Conservation (phyloP, 2,329 filamentous ascomycete genomes). For the Eutypa lata region DNA sequence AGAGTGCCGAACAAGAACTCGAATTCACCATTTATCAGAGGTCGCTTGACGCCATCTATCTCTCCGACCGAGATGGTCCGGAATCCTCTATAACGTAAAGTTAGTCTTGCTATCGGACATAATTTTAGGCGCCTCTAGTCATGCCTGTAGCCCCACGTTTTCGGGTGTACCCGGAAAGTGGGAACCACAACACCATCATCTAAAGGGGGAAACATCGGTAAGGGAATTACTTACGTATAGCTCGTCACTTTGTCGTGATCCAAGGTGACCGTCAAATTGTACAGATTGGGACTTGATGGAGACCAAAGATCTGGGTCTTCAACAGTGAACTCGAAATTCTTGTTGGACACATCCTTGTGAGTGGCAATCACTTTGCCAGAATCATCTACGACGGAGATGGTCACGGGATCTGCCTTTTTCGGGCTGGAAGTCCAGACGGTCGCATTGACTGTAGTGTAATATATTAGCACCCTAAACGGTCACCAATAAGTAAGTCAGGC, state of each 20-base stretch:
- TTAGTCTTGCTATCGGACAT: neutral
- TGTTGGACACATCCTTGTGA: conserved; percentile 42
- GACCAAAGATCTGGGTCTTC: conserved; percentile 60
- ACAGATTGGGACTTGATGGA: conserved; percentile 59
- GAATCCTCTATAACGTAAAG: conserved; percentile 45
- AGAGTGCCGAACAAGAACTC: conserved; percentile 66
- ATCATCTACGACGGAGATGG: conserved; percentile 33
- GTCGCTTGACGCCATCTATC: conserved; percentile 57
- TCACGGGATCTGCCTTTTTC: conserved; percentile 27
- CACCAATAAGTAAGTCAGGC: neutral
- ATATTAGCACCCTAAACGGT: neutral
- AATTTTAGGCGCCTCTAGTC: no score
- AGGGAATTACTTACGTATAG: conserved; percentile 44
- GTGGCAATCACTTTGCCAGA: conserved; percentile 40
- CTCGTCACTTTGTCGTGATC: conserved; percentile 54
- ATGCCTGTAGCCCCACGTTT: no score
- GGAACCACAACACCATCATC: no score
- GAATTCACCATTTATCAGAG: conserved; percentile 66
- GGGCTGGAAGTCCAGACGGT: conserved; percentile 52
- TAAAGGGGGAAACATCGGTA: neutral
- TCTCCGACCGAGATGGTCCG: conserved; percentile 56
- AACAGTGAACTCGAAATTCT: conserved; percentile 53
- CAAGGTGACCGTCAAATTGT: conserved; percentile 57
- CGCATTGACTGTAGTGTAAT: conserved; percentile 43
- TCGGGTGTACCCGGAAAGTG: no score